Evolutionary conservation across 1,284 basidiomycete species (phyloP), one percentile per base, ranked within the genome.

Genomic region (Leccinum proliferum): DNA sequence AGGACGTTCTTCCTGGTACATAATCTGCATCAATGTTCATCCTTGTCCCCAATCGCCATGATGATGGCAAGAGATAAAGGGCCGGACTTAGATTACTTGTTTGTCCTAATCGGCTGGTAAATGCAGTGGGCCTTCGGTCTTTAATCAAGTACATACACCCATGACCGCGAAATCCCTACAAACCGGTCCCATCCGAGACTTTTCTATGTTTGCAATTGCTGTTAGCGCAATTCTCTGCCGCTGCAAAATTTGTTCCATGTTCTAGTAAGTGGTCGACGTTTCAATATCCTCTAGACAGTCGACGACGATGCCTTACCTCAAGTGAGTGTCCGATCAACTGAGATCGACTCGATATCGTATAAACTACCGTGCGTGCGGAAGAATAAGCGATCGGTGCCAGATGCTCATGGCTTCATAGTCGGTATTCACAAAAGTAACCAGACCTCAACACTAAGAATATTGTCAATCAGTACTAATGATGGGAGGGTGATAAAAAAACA

Each of bases 261-360:
- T 48, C 46, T 46, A n/a, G 43, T 46, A n/a, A n/a, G 43, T n/a
- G 43, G 43, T 46, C 41, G n/a, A 14, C 4, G 63, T 63, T 63
- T 62, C 59, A 56, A 50, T 15, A 50, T 21, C 11, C 12, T 48
- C 46, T 39, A 35, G 39, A 10, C 29, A 59, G 39, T 58, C n/a
- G 43, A 29, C 9, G 37, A 43, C 9, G 48, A 53, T 55, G 21
- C 21, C 5, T 25, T 21, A 4, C 52, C 37, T 53, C 35, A 64
- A 48, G 39, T 35, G 39, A 52, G 53, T 39, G 18, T 9, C 55
- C 48, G 63, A 57, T 65, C 55, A 39, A 25, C n/a, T 39, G 46
- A 58, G 43, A 63, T 65, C 57, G 46, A n/a, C 58, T 37, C 18
- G 52, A 65, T 52, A 21, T 46, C 32, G 4, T 43, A 55, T 35